A percentile compares a stretch with the other conserved stretches of the same genome.
These are phyloP conservation scores for Adiantum capillusveneris DNA, from an alignment of 75 land plant genomes.

Conservation along the genomic window DNA sequence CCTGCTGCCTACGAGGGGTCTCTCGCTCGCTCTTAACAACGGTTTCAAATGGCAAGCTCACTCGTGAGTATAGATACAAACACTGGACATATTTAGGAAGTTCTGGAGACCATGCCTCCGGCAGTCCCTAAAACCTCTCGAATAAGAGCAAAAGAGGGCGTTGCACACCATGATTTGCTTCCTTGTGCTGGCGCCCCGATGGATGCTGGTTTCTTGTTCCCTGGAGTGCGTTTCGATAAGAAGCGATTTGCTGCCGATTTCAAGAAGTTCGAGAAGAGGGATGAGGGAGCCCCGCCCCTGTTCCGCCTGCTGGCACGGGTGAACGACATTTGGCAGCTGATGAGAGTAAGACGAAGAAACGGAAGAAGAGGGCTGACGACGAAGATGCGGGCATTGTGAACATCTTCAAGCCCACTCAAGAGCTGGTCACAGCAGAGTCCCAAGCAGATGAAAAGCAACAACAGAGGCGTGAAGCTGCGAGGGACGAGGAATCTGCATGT, in stretches of 20 bases:
- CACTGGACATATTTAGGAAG: no score
- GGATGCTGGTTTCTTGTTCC: conserved; percentile 40
- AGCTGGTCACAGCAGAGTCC: background rate
- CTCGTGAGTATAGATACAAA: no score
- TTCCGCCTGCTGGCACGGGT: background rate
- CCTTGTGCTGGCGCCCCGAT: no score
- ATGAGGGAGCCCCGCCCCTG: background rate
- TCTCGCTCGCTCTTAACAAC: no score
- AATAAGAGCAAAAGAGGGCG: no score
- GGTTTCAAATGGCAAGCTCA: no score
- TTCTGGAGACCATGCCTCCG: no score
- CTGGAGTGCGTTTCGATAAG: conserved; percentile 51
- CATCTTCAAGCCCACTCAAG: background rate
- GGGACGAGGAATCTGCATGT: conserved; percentile 9
- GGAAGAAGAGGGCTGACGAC: conserved; percentile 2
- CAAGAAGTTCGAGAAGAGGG: conserved; percentile 43
- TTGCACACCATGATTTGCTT: no score
- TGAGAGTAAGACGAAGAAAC: background rate
- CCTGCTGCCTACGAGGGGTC: no score
- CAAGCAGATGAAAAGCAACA: background rate
- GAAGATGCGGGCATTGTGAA: no score
- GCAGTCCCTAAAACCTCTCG: no score
- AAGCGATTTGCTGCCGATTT: conserved; percentile 58
- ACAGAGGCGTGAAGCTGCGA: no score
- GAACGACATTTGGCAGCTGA: background rate